Evolutionary conservation across 2,329 filamentous ascomycete species (phyloP), one percentile per base, ranked within the genome.

Genomic region (Berkeleyomyces basicola): DNA sequence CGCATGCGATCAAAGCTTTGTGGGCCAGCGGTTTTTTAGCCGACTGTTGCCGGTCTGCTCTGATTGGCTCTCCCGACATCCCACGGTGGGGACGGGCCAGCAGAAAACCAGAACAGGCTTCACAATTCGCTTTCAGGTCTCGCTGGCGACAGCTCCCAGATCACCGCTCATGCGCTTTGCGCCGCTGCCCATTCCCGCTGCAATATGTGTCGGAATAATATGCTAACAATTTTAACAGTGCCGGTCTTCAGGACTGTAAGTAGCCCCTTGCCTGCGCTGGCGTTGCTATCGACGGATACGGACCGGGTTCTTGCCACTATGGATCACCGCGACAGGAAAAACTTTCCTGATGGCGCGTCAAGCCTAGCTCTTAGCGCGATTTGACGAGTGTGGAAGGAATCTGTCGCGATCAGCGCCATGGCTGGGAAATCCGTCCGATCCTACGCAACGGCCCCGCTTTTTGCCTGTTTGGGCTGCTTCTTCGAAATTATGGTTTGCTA

Each of bases 191-290:
- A 4, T 4, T 33, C 16, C 23, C 44, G 7, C 43, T 9, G 51
- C n/a, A 6, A 6, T 11, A 46, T 2, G 16, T 40, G 39, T 51
- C 59, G 23, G 14, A 46, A 7, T 5, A 39, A 7, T 10, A 47
- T 64, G 39, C 63, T 64, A 64, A 64, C 59, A 49, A 58, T 55
- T 51, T 61, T 3, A 31, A 65, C 47, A 65, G 63, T 36, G 63
- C 63, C 37, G 63, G 63, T 65, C 63, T 65, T 62, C 60, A 65
- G 47, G 63, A 65, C 57, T 65, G 63, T 65, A 65, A 62, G 63
- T 62, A 2, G n/a, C n/a, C 40, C 5, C n/a, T n/a, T 37, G 11
- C 4, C 11, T 11, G 2, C 31, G 1, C 14, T 23, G 16, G 7
- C 11, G 4, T 2, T 5, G 10, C 5, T 14, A 7, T 6, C 23